Conservation (phyloP, 371 early-diverging fungal species). For the Rhizopus arrhizus region DNA sequence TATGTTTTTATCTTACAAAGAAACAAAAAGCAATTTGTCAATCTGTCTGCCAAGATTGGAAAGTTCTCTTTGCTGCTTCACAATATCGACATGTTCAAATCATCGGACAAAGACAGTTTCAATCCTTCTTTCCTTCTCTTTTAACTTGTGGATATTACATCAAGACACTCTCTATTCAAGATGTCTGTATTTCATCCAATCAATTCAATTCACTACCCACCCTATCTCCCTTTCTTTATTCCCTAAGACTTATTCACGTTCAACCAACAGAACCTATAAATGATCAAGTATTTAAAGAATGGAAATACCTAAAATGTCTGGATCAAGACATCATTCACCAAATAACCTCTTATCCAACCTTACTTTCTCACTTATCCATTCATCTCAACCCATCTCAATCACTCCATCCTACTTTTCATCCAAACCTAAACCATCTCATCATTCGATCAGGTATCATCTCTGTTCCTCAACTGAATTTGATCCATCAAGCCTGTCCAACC, state of each 20-base stretch:
- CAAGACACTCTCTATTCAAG: conserved; percentile 6
- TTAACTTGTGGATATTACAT: conserved; percentile 16
- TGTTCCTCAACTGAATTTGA: no score
- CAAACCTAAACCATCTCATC: neutral
- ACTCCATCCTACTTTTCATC: neutral
- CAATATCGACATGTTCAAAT: conserved; percentile 21
- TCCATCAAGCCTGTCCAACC: no score
- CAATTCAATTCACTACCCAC: conserved; percentile 12
- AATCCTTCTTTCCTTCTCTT: conserved; percentile 9
- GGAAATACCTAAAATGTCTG: conserved; percentile 17
- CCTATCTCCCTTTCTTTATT: conserved; percentile 14
- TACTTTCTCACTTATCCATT: conserved; percentile 10
- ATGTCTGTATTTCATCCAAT: conserved; percentile 10
- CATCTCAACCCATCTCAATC: neutral
- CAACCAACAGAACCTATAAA: neutral
- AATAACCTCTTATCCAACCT: neutral
- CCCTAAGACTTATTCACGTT: conserved; percentile 4
- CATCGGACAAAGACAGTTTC: conserved; percentile 17
- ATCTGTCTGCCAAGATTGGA: conserved; percentile 22
- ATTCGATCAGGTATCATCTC: no score
- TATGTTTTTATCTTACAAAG: conserved; percentile 19
- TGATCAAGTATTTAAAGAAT: neutral
- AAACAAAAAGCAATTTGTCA: conserved; percentile 21
- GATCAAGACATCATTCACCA: neutral
- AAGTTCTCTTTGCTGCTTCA: conserved; percentile 14